These are phyloP conservation scores for Pichiaceae sp. DNA, from an alignment of 1,139 yeast genomes.

Conservation along the genomic window DNA sequence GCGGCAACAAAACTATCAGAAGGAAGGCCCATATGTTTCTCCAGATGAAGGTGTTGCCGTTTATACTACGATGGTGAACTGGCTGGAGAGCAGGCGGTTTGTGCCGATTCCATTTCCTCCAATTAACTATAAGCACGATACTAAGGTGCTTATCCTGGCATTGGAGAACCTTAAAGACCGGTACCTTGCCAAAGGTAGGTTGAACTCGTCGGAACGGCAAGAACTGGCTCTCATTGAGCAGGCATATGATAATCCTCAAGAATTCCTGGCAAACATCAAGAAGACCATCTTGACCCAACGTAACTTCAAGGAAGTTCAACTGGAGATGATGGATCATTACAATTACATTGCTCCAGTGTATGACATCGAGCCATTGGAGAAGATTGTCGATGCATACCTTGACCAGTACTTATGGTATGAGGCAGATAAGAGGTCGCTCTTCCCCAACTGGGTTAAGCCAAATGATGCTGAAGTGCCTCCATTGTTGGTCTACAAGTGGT, in stretches of 20 bases:
- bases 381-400: constrained; percentile 90
- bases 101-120: constrained; percentile 94
- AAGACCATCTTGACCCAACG: constrained; percentile 79
- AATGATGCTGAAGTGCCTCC: constrained; percentile 94
- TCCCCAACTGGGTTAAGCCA: constrained; percentile 97
- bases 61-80: constrained; percentile 80
- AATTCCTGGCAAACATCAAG: constrained; percentile 77
- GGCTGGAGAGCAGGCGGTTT: constrained; percentile 85
- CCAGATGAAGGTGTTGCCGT: constrained; percentile 87
- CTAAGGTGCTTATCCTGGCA: constrained; percentile 81
- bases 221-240: constrained; percentile 91
- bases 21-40: constrained; percentile 79
- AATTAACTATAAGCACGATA: constrained; percentile 83
- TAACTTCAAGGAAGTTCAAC: constrained; percentile 80
- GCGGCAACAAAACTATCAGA: constrained; percentile 70
- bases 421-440: constrained; percentile 76
- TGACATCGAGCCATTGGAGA: constrained; percentile 83
- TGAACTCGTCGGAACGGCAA: constrained; percentile 84
- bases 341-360: constrained; percentile 81
- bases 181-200: constrained; percentile 72
- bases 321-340: constrained; percentile 91
- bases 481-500: constrained; percentile 85
- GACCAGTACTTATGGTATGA: constrained; percentile 97
- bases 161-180: constrained; percentile 81
- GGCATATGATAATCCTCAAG: constrained; percentile 96